A percentile compares a stretch with the other conserved stretches of the same genome.
Conservation (phyloP, 805 yeast genomes). For the Saturnispora bothae region DNA sequence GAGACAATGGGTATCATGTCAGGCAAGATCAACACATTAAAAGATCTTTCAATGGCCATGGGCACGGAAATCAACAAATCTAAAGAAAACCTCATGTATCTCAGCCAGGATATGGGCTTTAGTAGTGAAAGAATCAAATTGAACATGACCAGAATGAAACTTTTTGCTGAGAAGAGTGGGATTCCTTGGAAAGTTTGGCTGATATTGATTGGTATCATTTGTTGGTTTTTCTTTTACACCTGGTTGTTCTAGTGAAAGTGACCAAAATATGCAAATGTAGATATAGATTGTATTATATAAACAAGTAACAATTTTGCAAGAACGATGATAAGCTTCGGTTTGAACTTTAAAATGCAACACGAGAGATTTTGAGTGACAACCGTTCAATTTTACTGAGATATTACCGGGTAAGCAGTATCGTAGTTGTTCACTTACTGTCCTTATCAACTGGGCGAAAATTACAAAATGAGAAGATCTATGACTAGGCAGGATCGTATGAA, state of each 20-base stretch:
- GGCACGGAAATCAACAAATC: constrained; percentile 49
- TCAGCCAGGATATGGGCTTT: constrained; percentile 24
- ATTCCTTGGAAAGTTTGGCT: constrained; percentile 59
- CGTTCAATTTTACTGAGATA: no score
- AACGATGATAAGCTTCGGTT: no score
- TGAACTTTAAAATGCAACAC: no score
- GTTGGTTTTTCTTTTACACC: constrained; percentile 35
- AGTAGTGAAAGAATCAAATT: constrained; percentile 35
- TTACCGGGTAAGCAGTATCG: no score
- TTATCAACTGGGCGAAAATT: no score
- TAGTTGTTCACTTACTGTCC: no score
- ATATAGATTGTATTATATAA: no score
- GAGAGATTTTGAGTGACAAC: no score
- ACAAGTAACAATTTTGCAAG: no score
- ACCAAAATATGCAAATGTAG: no score
- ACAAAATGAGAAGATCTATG: no score
- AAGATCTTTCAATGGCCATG: constrained; percentile 45
- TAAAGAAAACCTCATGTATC: constrained; percentile 17
- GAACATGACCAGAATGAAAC: constrained; percentile 47
- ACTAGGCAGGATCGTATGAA: no score
- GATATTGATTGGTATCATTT: constrained; percentile 32
- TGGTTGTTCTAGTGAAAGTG: constrained; percentile 24
- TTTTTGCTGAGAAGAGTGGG: constrained; percentile 54
- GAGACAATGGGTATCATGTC: constrained; percentile 46
- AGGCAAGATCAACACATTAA: constrained; percentile 43